Evolutionary conservation across 2,329 filamentous ascomycete species (phyloP), one percentile per base, ranked within the genome.

Genomic region (Neoscytalidium dimidiatum): DNA sequence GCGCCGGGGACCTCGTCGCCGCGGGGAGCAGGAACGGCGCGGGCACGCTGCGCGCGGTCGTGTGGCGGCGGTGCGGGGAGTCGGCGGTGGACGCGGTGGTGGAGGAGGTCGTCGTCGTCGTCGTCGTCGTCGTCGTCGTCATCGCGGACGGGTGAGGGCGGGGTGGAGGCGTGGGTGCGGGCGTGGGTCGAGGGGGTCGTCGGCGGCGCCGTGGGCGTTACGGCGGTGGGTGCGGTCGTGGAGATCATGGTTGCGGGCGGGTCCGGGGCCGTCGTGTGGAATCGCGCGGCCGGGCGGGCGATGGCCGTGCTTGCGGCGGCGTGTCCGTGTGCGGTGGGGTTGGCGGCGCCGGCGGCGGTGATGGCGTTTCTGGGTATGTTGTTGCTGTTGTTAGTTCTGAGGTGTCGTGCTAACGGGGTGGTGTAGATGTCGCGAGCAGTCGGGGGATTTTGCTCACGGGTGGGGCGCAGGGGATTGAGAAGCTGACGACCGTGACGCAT

Each of bases 311-410:
- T 70, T 14, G 66, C 65, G 14, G 67, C 67, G 11, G 67, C 67
- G 17, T 69, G 68, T 58, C 66, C 67, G 28, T 70, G 69, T 51
- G 69, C 64, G 3, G 52, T 70, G 29, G 69, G 67, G 2, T 35
- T 70, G 29, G 66, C 68, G 9, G 67, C 65, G 0, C 66, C 67
- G 13, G 67, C 65, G 19, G 67, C 67, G 28, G 63, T 66, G 9
- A 67, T 70, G 67, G 66, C 68, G 21, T 68, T 66, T 9, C 48
- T 69, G 4, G 67, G 67, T 49, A 31, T 38, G 62, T 46, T 6
- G 26, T 33, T 11, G 5, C 11, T 11, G 5, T 33, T 33, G 31
- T 33, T 33, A 35, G 19, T 49, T n/a, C 14, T 26, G 7, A 4
- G 11, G 14, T 35, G 44, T 9, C 1, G 49, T 35, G 31, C 6